Base-by-base conservation (phyloP, 306 rosid species). In the Dryas octopetala region DNA sequence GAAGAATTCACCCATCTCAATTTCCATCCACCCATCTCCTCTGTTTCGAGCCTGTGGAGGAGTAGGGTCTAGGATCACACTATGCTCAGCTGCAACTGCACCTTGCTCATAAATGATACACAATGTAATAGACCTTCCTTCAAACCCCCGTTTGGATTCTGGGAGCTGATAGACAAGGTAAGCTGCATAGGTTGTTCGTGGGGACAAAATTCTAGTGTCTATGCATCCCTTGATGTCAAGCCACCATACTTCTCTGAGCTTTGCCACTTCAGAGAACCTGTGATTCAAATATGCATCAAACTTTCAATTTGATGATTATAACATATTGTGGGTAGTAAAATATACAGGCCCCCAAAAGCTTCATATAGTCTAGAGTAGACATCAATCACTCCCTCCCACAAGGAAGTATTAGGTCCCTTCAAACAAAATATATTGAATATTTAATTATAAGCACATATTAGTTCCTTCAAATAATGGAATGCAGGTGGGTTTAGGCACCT, bases 1-100 rank as follows among this genome's bases (percentile, higher is more conserved):
- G 57, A 73, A 77, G 85, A 84, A 63, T 16, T 84, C 78, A 1
- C 82, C 85, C 80, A 84, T 80, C 68, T 77, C 80, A 40, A 68
- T 14, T 13, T 84, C 82, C 82, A 41, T 44, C 82, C 80, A 78
- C 10, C 79, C 82, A 15, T 83, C 84, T 15, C 14, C 45, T 54
- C 81, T 53, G 2, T 62, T 41, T 45, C 2, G 49, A 14, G 2
- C 62, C 47, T 1, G 73, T 10, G 23, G 19, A 2, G 50, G 38
- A 23, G 2, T 44, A 11, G 81, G 73, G n/a, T 73, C 82, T 6
- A 83, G 59, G 9, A 71, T 1, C 45, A 67, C 73, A 1, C 12
- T 28, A 1, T 16, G 57, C 19, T 13, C 52, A 2, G 11, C 14
- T 8, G n/a, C 32, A 40, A 7, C 43, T 72, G 38, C 61, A 0